These are phyloP conservation scores for Micractinium conductrix DNA, from an alignment of 139 green algal species.

Conservation along the genomic window DNA sequence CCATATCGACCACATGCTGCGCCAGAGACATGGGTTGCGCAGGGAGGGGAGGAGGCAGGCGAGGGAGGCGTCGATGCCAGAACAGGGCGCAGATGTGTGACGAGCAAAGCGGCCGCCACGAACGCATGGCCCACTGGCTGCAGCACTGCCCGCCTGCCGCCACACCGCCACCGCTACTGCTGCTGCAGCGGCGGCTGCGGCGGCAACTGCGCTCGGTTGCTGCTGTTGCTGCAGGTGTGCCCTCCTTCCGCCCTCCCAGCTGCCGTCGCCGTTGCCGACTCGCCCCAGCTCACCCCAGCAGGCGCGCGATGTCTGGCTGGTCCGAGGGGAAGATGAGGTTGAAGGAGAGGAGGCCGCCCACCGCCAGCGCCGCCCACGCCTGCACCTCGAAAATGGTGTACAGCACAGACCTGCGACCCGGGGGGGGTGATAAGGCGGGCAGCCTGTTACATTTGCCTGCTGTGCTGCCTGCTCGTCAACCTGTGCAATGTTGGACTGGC, in stretches of 20 bases:
- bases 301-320: constrained; percentile 86
- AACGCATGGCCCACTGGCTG: neutral
- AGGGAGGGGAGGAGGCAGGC: neutral
- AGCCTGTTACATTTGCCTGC: no score
- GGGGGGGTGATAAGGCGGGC: no score
- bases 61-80: neutral
- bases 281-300: constrained; percentile 82
- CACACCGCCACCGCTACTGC: neutral
- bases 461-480: no score
- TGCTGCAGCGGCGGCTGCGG: neutral
- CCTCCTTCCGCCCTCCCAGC: neutral
- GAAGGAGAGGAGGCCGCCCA: constrained; percentile 92
- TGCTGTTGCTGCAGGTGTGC: neutral
- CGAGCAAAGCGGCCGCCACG: neutral
- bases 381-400: constrained; percentile 78
- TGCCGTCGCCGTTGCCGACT: neutral
- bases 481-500: no score
- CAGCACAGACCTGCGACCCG: no score
- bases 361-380: constrained; percentile 77
- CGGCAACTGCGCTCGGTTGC: neutral
- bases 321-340: constrained; percentile 96
- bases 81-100: neutral
- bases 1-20: constrained; percentile 96
- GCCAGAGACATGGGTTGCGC: neutral
- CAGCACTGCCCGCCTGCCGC: neutral